Evolutionary conservation across 495 filamentous ascomycete genomes (phyloP).

Genomic region (Clohesyomyces aquaticus): DNA sequence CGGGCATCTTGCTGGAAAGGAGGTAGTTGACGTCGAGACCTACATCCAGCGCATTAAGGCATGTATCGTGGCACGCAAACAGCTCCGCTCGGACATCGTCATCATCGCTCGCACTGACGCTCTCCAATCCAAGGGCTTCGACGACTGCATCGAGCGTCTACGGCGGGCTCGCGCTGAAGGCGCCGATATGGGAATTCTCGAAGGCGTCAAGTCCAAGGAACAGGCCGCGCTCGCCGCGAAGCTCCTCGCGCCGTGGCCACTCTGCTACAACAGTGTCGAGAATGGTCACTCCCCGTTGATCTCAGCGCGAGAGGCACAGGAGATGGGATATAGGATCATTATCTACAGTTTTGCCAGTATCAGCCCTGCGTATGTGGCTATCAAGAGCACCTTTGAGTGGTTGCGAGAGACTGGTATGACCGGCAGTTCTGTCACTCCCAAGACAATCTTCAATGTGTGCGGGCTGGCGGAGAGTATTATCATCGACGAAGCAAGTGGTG

Average conservation of each 20-base stretch:
- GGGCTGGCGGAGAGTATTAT: conserved; percentile 35
- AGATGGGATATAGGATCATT: conserved; percentile 40
- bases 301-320: conserved; percentile 31
- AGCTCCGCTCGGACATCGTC: conserved; percentile 38
- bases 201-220: conserved; percentile 38
- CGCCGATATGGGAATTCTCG: conserved; percentile 42
- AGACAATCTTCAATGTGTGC: conserved; percentile 35
- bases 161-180: conserved; percentile 35
- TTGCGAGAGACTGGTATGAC: conserved; percentile 32
- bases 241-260: conserved; percentile 29
- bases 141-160: conserved; percentile 37
- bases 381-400: conserved; percentile 27
- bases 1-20: conserved; percentile 44
- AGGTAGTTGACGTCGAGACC: conserved; percentile 36
- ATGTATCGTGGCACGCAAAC: conserved; percentile 19
- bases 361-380: conserved; percentile 27
- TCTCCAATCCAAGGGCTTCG: conserved; percentile 37
- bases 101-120: conserved; percentile 46
- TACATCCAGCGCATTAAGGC: conserved; percentile 40
- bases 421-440: conserved; percentile 23
- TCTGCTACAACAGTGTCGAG: conserved; percentile 38
- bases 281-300: conserved; percentile 36
- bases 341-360: conserved; percentile 36
- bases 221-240: conserved; percentile 24
- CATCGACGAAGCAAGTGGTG: conserved; percentile 37